phyloP scores from a whole-genome alignment of 2,329 filamentous ascomycete genomes.

The Pseudogymnoascus sp. region DNA sequence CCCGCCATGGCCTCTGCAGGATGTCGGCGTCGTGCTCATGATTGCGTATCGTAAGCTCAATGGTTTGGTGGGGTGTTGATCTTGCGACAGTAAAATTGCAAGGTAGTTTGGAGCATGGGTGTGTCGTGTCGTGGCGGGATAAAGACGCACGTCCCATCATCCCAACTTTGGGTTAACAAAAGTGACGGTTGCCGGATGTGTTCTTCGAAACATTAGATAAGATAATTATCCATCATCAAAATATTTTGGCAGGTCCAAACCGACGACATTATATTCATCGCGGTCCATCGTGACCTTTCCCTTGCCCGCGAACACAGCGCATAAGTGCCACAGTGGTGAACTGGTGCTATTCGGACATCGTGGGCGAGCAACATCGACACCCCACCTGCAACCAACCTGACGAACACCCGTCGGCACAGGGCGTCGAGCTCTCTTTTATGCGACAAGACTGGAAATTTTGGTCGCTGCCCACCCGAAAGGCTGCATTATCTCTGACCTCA shows the following conservation, averaged over 20 bases:
- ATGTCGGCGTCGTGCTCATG: neutral
- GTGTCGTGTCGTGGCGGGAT: neutral
- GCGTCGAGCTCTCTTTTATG: neutral
- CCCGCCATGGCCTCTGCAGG: neutral
- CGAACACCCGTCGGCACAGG: neutral
- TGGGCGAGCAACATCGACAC: neutral
- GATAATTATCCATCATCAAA: neutral
- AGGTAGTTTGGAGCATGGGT: neutral
- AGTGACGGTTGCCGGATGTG: neutral
- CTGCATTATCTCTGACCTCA: neutral
- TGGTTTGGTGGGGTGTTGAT: neutral
- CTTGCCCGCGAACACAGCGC: neutral
- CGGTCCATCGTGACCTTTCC: neutral
- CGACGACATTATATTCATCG: neutral
- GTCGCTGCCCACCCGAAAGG: neutral
- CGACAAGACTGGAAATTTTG: neutral
- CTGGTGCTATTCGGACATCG: neutral
- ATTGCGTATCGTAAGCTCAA: neutral
- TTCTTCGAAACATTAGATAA: neutral
- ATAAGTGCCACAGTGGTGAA: neutral
- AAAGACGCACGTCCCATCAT: neutral
- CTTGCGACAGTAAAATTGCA: neutral
- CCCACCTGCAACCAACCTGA: conserved; percentile 1
- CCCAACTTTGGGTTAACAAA: neutral
- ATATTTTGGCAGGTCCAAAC: neutral